Conservation (phyloP, 805 yeast genomes). For the Jamesozyma gamospora region DNA sequence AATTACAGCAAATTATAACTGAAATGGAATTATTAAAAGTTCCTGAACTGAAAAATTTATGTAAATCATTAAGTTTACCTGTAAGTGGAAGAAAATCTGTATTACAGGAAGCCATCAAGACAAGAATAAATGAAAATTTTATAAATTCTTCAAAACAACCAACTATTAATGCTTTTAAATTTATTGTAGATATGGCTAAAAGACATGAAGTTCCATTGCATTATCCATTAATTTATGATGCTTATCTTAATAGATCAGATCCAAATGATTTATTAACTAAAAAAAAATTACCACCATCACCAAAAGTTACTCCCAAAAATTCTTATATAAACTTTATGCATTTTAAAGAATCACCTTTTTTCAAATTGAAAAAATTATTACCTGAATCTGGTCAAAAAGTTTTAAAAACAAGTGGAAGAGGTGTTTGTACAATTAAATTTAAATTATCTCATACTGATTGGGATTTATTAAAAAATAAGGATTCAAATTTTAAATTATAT, state of each 20-base stretch:
- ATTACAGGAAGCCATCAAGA: constrained; percentile 41
- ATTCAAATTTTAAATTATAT: constrained; percentile 33
- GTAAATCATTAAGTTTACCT: constrained; percentile 40
- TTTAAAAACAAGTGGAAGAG: constrained; percentile 33
- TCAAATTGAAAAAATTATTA: constrained; percentile 37
- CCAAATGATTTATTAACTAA: neutral
- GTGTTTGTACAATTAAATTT: constrained; percentile 36
- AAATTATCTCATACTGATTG: constrained; percentile 35
- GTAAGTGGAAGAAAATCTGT: constrained; percentile 52
- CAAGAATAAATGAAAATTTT: constrained; percentile 10
- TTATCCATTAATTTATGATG: neutral
- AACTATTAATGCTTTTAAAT: neutral
- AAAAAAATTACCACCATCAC: too few relatives aligned
- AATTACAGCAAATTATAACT: constrained; percentile 7
- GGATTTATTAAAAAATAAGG: constrained; percentile 24
- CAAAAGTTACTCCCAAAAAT: neutral
- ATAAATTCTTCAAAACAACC: neutral
- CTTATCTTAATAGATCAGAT: neutral
- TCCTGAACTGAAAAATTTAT: constrained; percentile 42
- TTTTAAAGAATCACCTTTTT: constrained; percentile 51
- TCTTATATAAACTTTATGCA: constrained; percentile 7
- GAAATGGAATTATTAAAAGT: constrained; percentile 35
- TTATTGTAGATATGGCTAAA: neutral
- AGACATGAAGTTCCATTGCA: neutral
- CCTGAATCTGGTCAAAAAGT: constrained; percentile 37